Conservation (phyloP, 768 basidiomycete genomes). For the Trametes cinnabarina region DNA sequence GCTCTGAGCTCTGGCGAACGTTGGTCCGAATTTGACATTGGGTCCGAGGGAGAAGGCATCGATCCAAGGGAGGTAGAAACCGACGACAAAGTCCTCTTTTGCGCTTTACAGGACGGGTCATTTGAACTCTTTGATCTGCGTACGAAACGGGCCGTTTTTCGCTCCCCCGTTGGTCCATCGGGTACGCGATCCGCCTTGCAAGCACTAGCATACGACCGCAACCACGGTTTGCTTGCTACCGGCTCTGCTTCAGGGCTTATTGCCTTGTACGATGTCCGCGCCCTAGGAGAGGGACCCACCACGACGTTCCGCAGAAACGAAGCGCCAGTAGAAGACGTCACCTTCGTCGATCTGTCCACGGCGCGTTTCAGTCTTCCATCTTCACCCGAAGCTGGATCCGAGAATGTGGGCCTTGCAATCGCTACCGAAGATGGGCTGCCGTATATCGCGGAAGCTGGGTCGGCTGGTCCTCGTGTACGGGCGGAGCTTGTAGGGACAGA, state of each 20-base stretch:
- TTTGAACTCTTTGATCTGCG: conserved; percentile 58
- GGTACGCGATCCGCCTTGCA: conserved; percentile 36
- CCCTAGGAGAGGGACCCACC: conserved; percentile 32
- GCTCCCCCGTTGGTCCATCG: conserved; percentile 24
- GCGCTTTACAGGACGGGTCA: conserved; percentile 53
- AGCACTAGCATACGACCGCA: conserved; percentile 44
- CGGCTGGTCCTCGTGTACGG: conserved; percentile 38
- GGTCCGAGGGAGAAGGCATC: conserved; percentile 12
- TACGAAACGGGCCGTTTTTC: conserved; percentile 31
- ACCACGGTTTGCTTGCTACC: conserved; percentile 49
- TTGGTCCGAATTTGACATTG: conserved; percentile 27
- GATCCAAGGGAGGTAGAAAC: conserved; percentile 47
- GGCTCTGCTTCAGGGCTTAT: conserved; percentile 58
- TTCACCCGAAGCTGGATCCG: neutral
- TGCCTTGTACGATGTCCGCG: conserved; percentile 53
- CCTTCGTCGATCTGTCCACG: conserved; percentile 18
- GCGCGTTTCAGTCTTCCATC: neutral
- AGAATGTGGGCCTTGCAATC: conserved; percentile 40
- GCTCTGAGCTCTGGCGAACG: conserved; percentile 46
- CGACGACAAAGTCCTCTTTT: conserved; percentile 47
- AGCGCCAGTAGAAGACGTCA: conserved; percentile 49
- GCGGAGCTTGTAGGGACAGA: conserved; percentile 59
- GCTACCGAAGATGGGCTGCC: conserved; percentile 62
- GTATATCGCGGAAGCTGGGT: conserved; percentile 45
- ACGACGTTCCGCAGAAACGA: conserved; percentile 43